Evolutionary conservation across 1,284 basidiomycete genomes (phyloP).

Genomic region (Pisolithus thermaeus): DNA sequence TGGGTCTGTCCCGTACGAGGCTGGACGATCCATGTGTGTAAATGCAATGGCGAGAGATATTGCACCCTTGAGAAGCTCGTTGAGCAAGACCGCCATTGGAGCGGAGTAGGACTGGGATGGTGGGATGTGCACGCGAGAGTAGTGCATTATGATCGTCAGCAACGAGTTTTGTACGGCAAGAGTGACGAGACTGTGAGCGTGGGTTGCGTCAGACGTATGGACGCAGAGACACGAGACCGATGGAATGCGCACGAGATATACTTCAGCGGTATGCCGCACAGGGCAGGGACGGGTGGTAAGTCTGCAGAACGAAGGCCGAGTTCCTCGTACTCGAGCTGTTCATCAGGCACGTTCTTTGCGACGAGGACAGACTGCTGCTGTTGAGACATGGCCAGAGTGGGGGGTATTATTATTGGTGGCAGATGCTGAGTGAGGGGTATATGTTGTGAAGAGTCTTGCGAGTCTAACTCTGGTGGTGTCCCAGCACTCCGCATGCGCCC

Average conservation of each 20-base stretch:
- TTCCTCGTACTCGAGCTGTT: no score
- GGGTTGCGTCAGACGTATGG: conserved; percentile 3
- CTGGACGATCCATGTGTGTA: conserved; percentile 34
- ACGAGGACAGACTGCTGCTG: no score
- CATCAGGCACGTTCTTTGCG: no score
- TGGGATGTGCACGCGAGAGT: conserved; percentile 81
- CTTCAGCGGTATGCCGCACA: conserved; percentile 29
- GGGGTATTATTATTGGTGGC: no score
- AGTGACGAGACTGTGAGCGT: conserved; percentile 65
- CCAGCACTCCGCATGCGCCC: no score
- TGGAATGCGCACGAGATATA: conserved; percentile 2
- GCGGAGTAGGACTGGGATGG: conserved; percentile 81
- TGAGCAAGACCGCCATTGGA: conserved; percentile 87
- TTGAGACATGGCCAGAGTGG: no score
- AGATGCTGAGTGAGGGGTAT: no score
- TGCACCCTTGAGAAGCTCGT: conserved; percentile 86
- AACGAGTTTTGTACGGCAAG: conserved; percentile 91
- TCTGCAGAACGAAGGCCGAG: conserved; percentile 17
- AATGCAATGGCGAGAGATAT: conserved; percentile 70
- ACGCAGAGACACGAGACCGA: conserved; percentile 4
- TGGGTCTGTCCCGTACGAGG: conserved; percentile 22
- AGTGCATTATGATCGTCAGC: conserved; percentile 90
- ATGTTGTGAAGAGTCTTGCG: no score
- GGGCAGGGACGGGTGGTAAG: conserved; percentile 37
- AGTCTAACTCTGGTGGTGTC: no score